Conservation (phyloP, 352 stramenopile genomes). For the Hyaloperonospora arabidopsidis region DNA sequence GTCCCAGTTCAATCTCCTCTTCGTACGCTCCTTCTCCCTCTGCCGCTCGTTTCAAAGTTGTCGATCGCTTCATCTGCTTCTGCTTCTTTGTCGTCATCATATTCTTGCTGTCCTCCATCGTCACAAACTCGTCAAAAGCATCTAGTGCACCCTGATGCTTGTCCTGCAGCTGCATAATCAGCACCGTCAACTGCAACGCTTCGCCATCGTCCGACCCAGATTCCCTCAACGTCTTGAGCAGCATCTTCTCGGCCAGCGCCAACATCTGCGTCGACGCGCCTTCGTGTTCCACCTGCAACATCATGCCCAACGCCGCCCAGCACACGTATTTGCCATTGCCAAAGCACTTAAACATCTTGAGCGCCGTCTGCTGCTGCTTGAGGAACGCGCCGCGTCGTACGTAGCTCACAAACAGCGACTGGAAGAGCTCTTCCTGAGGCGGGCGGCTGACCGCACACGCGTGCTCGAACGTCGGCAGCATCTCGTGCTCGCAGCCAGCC, state of each 20-base stretch:
- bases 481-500: constrained; percentile 60
- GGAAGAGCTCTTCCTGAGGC: constrained; percentile 63
- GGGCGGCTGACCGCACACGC: constrained; percentile 40
- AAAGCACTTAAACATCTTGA: constrained; percentile 84
- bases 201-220: constrained; percentile 53
- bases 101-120: constrained; percentile 13
- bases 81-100: constrained; percentile 5
- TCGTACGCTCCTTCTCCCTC: constrained; percentile 72
- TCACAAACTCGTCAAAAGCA: constrained; percentile 67
- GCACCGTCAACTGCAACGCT: constrained; percentile 55
- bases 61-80: constrained; percentile 16
- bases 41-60: constrained; percentile 38
- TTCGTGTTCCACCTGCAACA: constrained; percentile 71
- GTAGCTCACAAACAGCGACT: constrained; percentile 68
- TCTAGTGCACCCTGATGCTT: constrained; percentile 56
- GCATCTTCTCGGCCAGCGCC: constrained; percentile 69
- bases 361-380: constrained; percentile 82
- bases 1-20: constrained; percentile 76
- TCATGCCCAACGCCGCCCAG: constrained; percentile 77
- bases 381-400: constrained; percentile 55
- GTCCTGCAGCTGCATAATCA: constrained; percentile 67
- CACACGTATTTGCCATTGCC: constrained; percentile 68
- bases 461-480: constrained; percentile 70
- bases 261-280: constrained; percentile 65
- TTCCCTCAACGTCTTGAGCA: constrained; percentile 67